These are phyloP conservation scores for Penicillium desertorum DNA, from an alignment of 495 filamentous ascomycete genomes.

Conservation along the genomic window DNA sequence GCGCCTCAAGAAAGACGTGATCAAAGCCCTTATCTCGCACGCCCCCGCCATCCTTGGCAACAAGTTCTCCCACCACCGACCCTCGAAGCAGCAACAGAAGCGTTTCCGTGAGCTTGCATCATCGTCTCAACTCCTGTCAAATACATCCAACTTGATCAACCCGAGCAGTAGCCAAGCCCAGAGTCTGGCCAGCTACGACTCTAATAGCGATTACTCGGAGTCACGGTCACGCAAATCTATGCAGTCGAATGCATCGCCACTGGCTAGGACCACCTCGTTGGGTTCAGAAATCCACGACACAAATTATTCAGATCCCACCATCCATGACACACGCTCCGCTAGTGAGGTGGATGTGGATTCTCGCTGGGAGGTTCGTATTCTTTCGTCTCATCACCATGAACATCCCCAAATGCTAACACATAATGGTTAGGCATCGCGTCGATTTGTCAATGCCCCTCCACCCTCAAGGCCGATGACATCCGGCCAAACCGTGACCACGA, in stretches of 20 bases:
- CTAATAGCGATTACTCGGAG: conserved; percentile 41
- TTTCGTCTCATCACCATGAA: background rate
- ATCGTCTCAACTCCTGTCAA: conserved; percentile 48
- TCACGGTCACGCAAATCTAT: conserved; percentile 40
- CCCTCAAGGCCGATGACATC: conserved; percentile 40
- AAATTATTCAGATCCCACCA: conserved; percentile 23
- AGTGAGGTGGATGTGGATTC: conserved; percentile 46
- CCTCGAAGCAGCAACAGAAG: conserved; percentile 71
- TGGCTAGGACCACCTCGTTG: conserved; percentile 41
- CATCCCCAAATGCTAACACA: conserved; percentile 19
- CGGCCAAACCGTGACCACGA: conserved; percentile 29
- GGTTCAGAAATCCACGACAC: conserved; percentile 35
- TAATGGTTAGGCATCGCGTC: conserved; percentile 38
- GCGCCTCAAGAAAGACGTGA: conserved; percentile 88
- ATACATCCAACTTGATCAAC: conserved; percentile 48
- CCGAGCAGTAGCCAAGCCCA: conserved; percentile 28
- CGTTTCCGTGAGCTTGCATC: conserved; percentile 76
- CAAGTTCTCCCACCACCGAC: conserved; percentile 87
- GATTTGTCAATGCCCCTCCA: conserved; percentile 38
- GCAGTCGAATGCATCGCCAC: conserved; percentile 40
- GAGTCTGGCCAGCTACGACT: conserved; percentile 41
- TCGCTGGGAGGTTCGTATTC: conserved; percentile 42
- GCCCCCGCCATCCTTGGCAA: conserved; percentile 96
- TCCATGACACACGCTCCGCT: conserved; percentile 37
- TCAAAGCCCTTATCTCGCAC: conserved; percentile 90